These are phyloP conservation scores for Candida khao-thaluensis DNA, from an alignment of 805 yeast species.

Conservation along the genomic window DNA sequence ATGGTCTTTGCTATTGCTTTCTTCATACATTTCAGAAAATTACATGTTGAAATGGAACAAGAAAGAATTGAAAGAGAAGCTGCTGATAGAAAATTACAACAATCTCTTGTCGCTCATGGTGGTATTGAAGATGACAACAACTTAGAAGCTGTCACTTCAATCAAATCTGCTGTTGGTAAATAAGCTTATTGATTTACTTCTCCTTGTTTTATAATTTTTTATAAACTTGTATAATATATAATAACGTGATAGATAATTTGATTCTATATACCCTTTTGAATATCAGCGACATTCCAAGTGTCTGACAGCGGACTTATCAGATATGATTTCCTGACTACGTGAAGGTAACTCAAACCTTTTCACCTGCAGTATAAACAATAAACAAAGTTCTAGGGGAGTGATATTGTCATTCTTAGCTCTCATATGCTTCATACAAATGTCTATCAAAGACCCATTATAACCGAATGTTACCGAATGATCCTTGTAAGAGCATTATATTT, in stretches of 20 bases:
- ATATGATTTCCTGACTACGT: too few relatives aligned
- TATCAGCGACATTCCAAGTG: too few relatives aligned
- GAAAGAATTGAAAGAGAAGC: conserved; percentile 31
- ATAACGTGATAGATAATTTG: neutral
- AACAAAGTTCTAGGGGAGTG: too few relatives aligned
- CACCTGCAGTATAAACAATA: too few relatives aligned
- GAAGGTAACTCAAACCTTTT: too few relatives aligned
- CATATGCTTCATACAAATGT: too few relatives aligned
- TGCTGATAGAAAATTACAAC: conserved; percentile 12
- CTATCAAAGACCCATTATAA: too few relatives aligned
- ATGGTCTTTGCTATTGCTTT: conserved; percentile 30
- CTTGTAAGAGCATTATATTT: too few relatives aligned
- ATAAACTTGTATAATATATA: conserved; percentile 1
- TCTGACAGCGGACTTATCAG: too few relatives aligned
- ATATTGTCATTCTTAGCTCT: too few relatives aligned
- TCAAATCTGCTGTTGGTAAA: conserved; percentile 29
- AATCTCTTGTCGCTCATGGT: conserved; percentile 15
- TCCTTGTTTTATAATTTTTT: conserved; percentile 23
- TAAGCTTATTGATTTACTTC: conserved; percentile 9
- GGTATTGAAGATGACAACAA: conserved; percentile 21
- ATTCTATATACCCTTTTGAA: too few relatives aligned
- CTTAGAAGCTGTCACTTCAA: conserved; percentile 28
- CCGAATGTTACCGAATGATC: too few relatives aligned
- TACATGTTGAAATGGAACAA: conserved; percentile 40
- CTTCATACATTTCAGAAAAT: conserved; percentile 34